Conservation (phyloP, 345 rosid species). For the Euphorbia lathyris region DNA sequence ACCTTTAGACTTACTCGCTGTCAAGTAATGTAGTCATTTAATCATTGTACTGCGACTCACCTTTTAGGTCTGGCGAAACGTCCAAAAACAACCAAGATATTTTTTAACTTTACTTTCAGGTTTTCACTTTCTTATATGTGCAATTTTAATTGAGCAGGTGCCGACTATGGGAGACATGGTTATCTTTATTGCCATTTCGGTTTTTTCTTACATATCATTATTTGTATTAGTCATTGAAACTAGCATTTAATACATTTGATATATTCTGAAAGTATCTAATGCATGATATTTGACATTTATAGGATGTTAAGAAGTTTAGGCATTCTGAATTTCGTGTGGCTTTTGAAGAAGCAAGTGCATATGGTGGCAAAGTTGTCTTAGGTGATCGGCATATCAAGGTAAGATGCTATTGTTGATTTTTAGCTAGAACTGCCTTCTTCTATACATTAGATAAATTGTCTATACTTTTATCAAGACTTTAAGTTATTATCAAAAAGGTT, state of each 20-base stretch:
- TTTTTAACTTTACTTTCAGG: not conserved
- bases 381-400: conserved; percentile 98
- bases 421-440: not conserved
- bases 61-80: not conserved
- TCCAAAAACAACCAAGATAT: not conserved
- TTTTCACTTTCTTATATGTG: conserved; percentile 11
- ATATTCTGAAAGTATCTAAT: not conserved
- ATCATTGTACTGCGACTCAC: not conserved
- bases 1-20: not conserved
- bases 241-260: not conserved
- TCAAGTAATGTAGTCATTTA: not conserved
- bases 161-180: conserved; percentile 62
- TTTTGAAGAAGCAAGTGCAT: conserved; percentile 78
- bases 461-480: not conserved
- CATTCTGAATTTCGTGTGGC: conserved; percentile 93
- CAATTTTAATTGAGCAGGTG: conserved; percentile 48
- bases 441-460: not conserved
- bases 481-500: not conserved
- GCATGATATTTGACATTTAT: conserved; percentile 7
- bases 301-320: conserved; percentile 81
- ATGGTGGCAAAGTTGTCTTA: conserved; percentile 73
- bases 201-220: not conserved
- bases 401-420: conserved; percentile 17
- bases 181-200: not conserved
- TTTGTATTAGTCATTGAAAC: not conserved